Base-by-base conservation (phyloP, 257 asterid species). In the Lithospermum erythrorhizon region DNA sequence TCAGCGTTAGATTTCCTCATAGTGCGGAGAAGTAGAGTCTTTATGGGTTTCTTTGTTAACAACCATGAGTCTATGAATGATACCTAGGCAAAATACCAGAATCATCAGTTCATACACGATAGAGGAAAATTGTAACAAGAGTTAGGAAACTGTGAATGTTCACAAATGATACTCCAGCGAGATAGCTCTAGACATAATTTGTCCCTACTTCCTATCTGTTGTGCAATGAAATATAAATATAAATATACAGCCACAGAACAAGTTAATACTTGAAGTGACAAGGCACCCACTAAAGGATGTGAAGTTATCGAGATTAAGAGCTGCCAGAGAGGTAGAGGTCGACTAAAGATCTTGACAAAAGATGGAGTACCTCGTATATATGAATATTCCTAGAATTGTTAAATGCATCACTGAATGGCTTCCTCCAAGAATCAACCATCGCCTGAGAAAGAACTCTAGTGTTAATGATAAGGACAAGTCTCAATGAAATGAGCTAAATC, bases 21-120 rank as follows among this genome's bases (percentile, higher is more conserved):
- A 62, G 74, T 69, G 70, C 78, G 84, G 55, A 93, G 95, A 45
- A 89, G 91, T 47, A 86, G 78, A 78, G 72, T 79, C 83, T 83
- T 89, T 56, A 86, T 70, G 8, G 83, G 96, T 60, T 59, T 70
- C 53, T 75, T 81, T 21, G 71, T 72, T 68, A 93, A 70, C 69
- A 89, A 60, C 98, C 97, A 93, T 2, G 86, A 77, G 72, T 93
- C 94, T 70, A 88, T 80, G n/a, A 88, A 79, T 67, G 95, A 86
- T 49, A 93, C 78, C 97, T 91, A 73, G 59, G 72, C 47, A 67
- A 62, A 64, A 66, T 57, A 61, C 65, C 21, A 18, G 35, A 45
- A 58, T 18, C 6, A 49, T 69, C 16, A 69, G 59, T 45, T 21
- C 23, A 63, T 19, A n/a, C 56, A 2, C 4, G 8, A 0, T 5